These are phyloP conservation scores for Starmerella vaccinii DNA, from an alignment of 805 yeast genomes.

Conservation along the genomic window DNA sequence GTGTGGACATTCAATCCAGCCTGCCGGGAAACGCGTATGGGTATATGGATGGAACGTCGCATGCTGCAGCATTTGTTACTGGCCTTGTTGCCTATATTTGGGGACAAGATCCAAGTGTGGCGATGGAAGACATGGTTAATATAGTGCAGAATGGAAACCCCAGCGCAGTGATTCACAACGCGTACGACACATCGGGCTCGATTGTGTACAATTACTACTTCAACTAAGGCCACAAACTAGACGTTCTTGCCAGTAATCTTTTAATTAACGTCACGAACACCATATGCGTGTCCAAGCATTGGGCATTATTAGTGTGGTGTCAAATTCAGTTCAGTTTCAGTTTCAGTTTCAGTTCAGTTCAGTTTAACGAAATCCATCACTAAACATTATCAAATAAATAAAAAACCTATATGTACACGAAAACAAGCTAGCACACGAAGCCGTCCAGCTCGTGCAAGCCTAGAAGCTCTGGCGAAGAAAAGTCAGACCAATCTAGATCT, in stretches of 20 bases:
- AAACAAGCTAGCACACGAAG: slow-evolving; percentile 18
- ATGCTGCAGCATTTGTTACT: slow-evolving; percentile 91
- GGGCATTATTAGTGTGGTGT: too few relatives aligned
- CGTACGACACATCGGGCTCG: slow-evolving; percentile 7
- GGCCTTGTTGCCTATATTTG: slow-evolving; percentile 76
- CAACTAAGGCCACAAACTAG: not conserved
- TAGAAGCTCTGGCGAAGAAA: slow-evolving; percentile 25
- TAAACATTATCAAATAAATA: slow-evolving; percentile 16
- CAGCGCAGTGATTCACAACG: slow-evolving; percentile 3
- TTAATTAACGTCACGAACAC: too few relatives aligned
- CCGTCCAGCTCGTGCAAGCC: slow-evolving; percentile 27
- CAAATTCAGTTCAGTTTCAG: too few relatives aligned
- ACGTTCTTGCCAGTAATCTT: too few relatives aligned
- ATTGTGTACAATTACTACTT: slow-evolving; percentile 13
- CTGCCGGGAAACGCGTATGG: slow-evolving; percentile 14
- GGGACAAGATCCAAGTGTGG: slow-evolving; percentile 24
- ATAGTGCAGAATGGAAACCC: slow-evolving; percentile 7
- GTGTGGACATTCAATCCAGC: slow-evolving; percentile 58
- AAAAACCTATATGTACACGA: slow-evolving; percentile 2
- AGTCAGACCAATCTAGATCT: slow-evolving; percentile 13
- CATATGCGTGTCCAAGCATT: too few relatives aligned
- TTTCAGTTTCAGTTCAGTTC: not conserved
- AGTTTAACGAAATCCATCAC: not conserved
- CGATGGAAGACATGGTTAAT: slow-evolving; percentile 6
- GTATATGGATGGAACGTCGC: slow-evolving; percentile 61